These are phyloP conservation scores for Canavalia ensiformis DNA, from an alignment of 306 rosid species.

Conservation along the genomic window DNA sequence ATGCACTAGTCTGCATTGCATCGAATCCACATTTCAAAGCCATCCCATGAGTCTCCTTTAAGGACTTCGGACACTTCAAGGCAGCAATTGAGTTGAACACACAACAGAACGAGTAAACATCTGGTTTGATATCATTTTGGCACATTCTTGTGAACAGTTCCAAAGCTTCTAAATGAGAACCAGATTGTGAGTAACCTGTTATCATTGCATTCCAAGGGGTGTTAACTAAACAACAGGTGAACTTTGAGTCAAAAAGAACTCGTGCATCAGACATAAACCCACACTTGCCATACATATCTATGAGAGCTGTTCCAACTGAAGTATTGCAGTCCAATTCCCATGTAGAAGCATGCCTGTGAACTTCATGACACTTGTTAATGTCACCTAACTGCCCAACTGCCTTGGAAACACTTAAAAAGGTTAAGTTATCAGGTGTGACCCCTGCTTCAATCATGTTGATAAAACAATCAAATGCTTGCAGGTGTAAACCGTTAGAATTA, in stretches of 20 bases:
- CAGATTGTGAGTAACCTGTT: conserved; percentile 71
- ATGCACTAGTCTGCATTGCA: conserved; percentile 51
- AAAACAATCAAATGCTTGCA: conserved; percentile 67
- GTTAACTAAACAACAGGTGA: conserved; percentile 53
- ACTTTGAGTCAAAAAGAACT: conserved; percentile 57
- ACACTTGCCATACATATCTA: conserved; percentile 78
- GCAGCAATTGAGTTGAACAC: conserved; percentile 71
- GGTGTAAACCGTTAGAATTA: conserved; percentile 57
- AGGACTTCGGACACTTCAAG: conserved; percentile 51
- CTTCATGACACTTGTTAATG: conserved; percentile 58
- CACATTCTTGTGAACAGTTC: conserved; percentile 67
- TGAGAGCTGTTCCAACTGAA: conserved; percentile 74
- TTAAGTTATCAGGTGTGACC: conserved; percentile 55
- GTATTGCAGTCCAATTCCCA: conserved; percentile 63
- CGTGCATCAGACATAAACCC: conserved; percentile 64
- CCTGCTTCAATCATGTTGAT: conserved; percentile 61
- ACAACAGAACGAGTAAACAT: conserved; percentile 74
- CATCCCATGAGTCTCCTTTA: conserved; percentile 60
- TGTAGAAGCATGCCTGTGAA: conserved; percentile 61
- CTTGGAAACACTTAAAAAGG: conserved; percentile 70
- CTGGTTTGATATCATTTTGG: conserved; percentile 54
- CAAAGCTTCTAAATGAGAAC: conserved; percentile 65
- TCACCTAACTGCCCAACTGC: conserved; percentile 67
- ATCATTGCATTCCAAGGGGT: conserved; percentile 87
- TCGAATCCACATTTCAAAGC: conserved; percentile 65